Conservation (phyloP, 805 yeast genomes). For the Wickerhamomyces pijperi region DNA sequence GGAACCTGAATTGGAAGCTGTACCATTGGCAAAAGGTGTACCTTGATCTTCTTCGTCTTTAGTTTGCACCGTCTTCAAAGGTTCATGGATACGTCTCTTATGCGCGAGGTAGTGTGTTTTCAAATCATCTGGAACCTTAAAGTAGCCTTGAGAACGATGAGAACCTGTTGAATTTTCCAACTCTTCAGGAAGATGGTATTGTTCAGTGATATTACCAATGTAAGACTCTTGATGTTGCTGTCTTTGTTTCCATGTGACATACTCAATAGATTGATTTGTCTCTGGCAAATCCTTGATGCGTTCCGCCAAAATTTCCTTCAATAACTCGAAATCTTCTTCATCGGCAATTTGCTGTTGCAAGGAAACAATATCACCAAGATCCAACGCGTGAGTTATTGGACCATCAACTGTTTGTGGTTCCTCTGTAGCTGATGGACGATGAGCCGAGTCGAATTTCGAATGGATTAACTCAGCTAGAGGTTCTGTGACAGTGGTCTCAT, state of each 20-base stretch:
- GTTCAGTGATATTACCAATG: too few relatives aligned
- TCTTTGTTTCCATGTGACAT: conserved; percentile 59
- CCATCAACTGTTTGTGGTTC: conserved; percentile 47
- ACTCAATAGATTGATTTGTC: conserved; percentile 21
- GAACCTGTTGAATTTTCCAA: conserved; percentile 42
- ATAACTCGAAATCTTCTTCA: conserved; percentile 56
- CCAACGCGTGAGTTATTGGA: conserved; percentile 20
- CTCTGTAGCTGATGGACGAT: conserved; percentile 37
- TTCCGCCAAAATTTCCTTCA: conserved; percentile 30
- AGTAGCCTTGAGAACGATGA: conserved; percentile 63
- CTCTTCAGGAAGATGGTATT: conserved; percentile 4
- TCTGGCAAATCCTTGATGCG: neutral
- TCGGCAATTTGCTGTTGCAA: conserved; percentile 48
- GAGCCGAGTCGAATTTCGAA: conserved; percentile 23
- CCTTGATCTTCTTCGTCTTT: conserved; percentile 42
- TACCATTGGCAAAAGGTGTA: too few relatives aligned
- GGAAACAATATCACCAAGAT: conserved; percentile 29
- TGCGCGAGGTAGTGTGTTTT: conserved; percentile 77
- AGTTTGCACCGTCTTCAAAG: conserved; percentile 60
- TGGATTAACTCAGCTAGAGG: too few relatives aligned
- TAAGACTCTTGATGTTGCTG: conserved; percentile 15
- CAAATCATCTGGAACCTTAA: conserved; percentile 58
- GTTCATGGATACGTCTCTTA: conserved; percentile 54
- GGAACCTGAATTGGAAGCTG: too few relatives aligned
- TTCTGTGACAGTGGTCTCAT: too few relatives aligned